Conservation (phyloP, 306 rosid species). For the Abrus precatorius region DNA sequence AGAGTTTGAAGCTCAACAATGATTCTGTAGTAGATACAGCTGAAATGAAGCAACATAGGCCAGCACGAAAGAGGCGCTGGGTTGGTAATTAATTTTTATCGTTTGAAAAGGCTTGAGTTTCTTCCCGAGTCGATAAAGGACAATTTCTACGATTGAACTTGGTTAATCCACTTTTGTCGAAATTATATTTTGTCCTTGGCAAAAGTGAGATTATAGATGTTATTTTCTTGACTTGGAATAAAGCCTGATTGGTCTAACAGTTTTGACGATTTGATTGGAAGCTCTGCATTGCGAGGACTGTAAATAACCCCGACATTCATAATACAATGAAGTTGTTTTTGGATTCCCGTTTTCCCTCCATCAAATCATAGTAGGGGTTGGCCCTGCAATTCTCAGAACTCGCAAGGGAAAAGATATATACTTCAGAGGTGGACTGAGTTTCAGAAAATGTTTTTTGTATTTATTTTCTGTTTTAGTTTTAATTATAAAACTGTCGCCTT, state of each 20-base stretch:
- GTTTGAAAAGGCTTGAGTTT: not conserved
- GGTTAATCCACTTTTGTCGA: not conserved
- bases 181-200: not conserved
- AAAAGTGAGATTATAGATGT: constrained; percentile 29
- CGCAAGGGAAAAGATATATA: not conserved
- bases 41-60: constrained; percentile 63
- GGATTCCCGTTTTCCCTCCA: not conserved
- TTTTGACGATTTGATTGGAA: constrained; percentile 20
- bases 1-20: constrained; percentile 48
- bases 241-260: not conserved
- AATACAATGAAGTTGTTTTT: not conserved
- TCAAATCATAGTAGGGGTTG: not conserved
- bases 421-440: too few species aligned
- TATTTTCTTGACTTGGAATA: constrained; percentile 36
- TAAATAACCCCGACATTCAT: constrained; percentile 26
- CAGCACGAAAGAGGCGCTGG: constrained; percentile 79
- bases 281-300: constrained; percentile 34
- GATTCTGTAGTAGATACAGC: constrained; percentile 48
- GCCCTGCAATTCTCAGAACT: not conserved
- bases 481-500: too few species aligned
- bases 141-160: constrained; percentile 27
- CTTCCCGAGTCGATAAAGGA: constrained; percentile 30
- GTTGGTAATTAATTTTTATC: constrained; percentile 45
- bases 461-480: too few species aligned
- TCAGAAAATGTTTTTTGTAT: too few species aligned